Base-by-base conservation (phyloP, 1,139 yeast species). In the Kurtzmaniella quercitrusa region DNA sequence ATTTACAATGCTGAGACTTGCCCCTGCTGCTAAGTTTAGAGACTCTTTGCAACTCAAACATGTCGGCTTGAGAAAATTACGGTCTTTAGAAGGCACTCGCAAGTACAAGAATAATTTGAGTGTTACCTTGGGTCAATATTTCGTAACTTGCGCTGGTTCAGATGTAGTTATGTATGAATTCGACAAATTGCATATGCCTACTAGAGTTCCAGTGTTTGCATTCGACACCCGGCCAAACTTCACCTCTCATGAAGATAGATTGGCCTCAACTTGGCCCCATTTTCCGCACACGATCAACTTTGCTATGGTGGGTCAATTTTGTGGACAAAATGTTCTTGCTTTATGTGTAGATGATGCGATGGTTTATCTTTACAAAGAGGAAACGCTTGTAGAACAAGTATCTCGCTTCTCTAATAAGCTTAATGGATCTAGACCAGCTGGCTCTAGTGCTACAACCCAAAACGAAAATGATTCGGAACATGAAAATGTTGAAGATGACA, bases 331-430 rank as follows among this genome's bases (percentile, higher is more conserved):
- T 27, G 68, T 73, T 0, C 49, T 83, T 12, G 73, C 66, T 0
- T 71, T 70, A 1, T 79, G 84, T 36, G 53, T 68, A 25, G 90
- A 84, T 55, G 82, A 79, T 58, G 87, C 88, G 0, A 57, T 75
- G 15, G 62, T 79, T 1, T 50, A 74, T 46, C 53, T 82, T 0
- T 81, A 77, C 69, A 58, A 60, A 31, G 52, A 68, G 7, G 63
- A 63, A 0, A 56, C 57, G 1, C 48, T 75, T 2, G 34, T 59
- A 18, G 41, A 49, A 1, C 53, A 58, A 25, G 48, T 65, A 1
- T 27, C 31, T n/a, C 7, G n/a, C 14, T 27, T 27, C 10, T 11
- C 14, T 10, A 39, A 40, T 36, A 10, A 25, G 15, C 16, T 27
- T 11, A 15, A 3, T n/a, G 39, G 14, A 12, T 5, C 5, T 14